A percentile compares a stretch with the other conserved stretches of the same genome.
These are phyloP conservation scores for Reticulascus tulasneorum DNA, from an alignment of 2,329 filamentous ascomycete species.

Conservation along the genomic window DNA sequence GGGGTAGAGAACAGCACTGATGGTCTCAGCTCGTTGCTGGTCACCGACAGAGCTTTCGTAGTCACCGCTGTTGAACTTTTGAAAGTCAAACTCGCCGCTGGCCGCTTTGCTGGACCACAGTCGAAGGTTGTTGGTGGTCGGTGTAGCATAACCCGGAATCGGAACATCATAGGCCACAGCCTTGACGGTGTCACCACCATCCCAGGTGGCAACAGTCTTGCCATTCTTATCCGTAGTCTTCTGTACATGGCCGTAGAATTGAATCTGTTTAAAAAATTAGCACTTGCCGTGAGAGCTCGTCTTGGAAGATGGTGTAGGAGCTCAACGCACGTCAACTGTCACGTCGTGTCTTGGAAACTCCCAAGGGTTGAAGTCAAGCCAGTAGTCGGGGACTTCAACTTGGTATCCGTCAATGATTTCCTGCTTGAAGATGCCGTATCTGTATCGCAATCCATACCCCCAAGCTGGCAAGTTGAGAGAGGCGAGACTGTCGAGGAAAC, in stretches of 20 bases:
- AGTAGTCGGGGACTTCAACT: slow-evolving; percentile 97
- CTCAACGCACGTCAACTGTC: slow-evolving; percentile 68
- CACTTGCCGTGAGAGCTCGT: not conserved
- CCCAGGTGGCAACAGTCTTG: slow-evolving; percentile 74
- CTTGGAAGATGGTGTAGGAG: no score
- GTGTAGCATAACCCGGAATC: slow-evolving; percentile 85
- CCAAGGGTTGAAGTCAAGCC: slow-evolving; percentile 99
- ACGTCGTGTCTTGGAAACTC: slow-evolving; percentile 96
- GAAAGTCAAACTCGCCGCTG: slow-evolving; percentile 97
- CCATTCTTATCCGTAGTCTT: slow-evolving; percentile 74
- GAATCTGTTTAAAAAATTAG: slow-evolving; percentile 49
- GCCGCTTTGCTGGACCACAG: slow-evolving; percentile 98
- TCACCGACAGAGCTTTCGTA: slow-evolving; percentile 98
- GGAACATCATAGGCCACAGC: slow-evolving; percentile 92
- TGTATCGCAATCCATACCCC: slow-evolving; percentile 94
- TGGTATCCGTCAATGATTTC: slow-evolving; percentile 98
- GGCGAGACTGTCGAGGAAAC: slow-evolving; percentile 93
- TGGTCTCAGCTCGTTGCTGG: slow-evolving; percentile 97
- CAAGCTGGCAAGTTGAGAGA: slow-evolving; percentile 94
- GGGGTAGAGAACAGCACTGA: slow-evolving; percentile 93
- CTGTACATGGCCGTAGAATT: slow-evolving; percentile 86
- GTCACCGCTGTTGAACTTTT: slow-evolving; percentile 97
- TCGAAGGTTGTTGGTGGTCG: slow-evolving; percentile 92
- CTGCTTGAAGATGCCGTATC: slow-evolving; percentile 99
- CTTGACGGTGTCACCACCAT: slow-evolving; percentile 87